Conservation (phyloP, 768 basidiomycete species). For the Phaeotremella fagi region DNA sequence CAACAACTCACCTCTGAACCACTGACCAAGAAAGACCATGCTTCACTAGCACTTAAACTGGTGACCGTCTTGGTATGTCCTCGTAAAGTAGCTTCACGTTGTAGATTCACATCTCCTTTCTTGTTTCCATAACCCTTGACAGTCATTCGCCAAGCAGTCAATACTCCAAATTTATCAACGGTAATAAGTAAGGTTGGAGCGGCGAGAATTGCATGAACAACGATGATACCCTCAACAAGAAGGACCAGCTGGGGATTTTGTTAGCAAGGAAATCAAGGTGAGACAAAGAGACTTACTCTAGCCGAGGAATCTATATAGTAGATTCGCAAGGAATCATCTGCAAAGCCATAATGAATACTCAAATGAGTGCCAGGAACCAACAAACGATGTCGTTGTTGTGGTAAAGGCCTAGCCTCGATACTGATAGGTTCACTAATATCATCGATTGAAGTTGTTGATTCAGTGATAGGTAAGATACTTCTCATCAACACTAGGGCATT, state of each 20-base stretch:
- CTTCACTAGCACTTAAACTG: constrained; percentile 66
- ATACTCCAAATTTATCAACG: constrained; percentile 70
- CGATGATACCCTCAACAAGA: constrained; percentile 67
- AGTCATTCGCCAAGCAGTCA: constrained; percentile 75
- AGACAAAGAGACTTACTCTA: not conserved
- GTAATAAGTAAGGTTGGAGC: constrained; percentile 70
- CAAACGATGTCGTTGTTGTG: constrained; percentile 19
- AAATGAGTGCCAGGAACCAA: constrained; percentile 24
- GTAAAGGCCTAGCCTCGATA: constrained; percentile 21
- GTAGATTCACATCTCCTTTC: constrained; percentile 38
- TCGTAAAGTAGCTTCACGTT: constrained; percentile 69
- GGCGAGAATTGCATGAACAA: constrained; percentile 72
- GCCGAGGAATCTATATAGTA: constrained; percentile 12
- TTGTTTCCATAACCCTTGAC: constrained; percentile 42
- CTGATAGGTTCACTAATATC: constrained; percentile 7
- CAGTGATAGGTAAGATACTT: constrained; percentile 38
- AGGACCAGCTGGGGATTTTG: constrained; percentile 58
- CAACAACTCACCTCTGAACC: constrained; percentile 56
- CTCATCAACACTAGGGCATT: constrained; percentile 28
- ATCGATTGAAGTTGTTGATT: constrained; percentile 28
- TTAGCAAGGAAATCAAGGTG: not conserved
- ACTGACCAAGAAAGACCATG: constrained; percentile 79
- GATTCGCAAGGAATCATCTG: constrained; percentile 35
- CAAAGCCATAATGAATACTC: constrained; percentile 41
- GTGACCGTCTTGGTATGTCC: constrained; percentile 67